Base-by-base conservation (phyloP, 352 stramenopile genomes). In the Phytophthora meadii region DNA sequence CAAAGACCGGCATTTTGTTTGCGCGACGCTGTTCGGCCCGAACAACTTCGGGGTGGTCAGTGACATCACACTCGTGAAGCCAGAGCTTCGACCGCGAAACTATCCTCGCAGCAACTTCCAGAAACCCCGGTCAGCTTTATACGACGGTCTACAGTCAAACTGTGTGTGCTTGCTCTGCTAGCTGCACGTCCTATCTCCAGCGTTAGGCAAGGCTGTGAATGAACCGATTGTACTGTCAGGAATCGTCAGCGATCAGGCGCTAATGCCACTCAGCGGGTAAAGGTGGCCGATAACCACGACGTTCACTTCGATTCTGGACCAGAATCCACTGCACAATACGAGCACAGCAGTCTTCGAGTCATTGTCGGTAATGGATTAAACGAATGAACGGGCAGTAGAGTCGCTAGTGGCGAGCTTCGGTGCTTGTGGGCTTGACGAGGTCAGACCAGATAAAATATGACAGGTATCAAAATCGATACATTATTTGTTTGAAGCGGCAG, bases 301-400 rank as follows among this genome's bases (percentile, higher is more conserved):
- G 19, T 17, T 25, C 47, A 36, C 24, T 52, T 17, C 6, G 25
- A 63, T 32, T 32, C 54, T 34, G 47, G 44, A 63, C 54, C 54
- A 54, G 54, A 61, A 61, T 46, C 32, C 42, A 48, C 10, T 28
- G 7, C 46, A 5, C 19, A 15, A 24, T 7, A 4, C 49, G 9
- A 14, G 30, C 49, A 46, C n/a, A 22, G 36, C n/a, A 34, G 14
- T 10, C 5, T 45, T 17, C 9, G 47, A 54, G 27, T 54, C 24
- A 27, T 19, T 15, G 28, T n/a, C 27, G 30, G 22, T 17, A 17
- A 54, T 4, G 28, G 7, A 42, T 42, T 60, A 41, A 11, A 11
- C 12, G 22, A 36, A 36, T 48, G 55, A 63, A 63, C 19, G 34
- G 7, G 45, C 34, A 30, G 55, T 39, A 61, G 15, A 54, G 54